A percentile compares a stretch with the other conserved stretches of the same genome.
phyloP scores from a whole-genome alignment of 2,329 filamentous ascomycete genomes.

The Pezicula carpinea region DNA sequence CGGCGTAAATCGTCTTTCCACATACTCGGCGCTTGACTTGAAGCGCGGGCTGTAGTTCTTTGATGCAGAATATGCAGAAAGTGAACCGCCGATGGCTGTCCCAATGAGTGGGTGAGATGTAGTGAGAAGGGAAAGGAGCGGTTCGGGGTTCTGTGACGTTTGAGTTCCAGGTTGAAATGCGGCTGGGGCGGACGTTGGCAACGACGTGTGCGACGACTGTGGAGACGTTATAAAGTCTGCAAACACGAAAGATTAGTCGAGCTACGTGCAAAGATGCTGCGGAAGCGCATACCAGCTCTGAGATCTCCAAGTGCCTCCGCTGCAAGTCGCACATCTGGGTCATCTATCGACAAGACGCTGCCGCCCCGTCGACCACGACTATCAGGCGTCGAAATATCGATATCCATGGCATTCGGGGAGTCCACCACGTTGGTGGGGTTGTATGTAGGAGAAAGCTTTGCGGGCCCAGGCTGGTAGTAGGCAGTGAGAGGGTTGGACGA shows the following conservation, averaged over 20 bases:
- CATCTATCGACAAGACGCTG: slow-evolving; percentile 45
- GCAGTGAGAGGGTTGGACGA: slow-evolving; percentile 29
- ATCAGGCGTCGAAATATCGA: slow-evolving; percentile 22
- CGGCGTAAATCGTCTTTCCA: slow-evolving; percentile 82
- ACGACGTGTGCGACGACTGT: slow-evolving; percentile 28
- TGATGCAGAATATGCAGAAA: slow-evolving; percentile 79
- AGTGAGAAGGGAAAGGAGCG: slow-evolving; percentile 79
- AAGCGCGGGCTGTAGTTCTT: slow-evolving; percentile 90
- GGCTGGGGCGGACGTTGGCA: slow-evolving; percentile 29
- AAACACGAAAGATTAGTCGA: slow-evolving; percentile 16
- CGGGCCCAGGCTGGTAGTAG: slow-evolving; percentile 28
- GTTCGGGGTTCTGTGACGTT: slow-evolving; percentile 53
- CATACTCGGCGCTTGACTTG: slow-evolving; percentile 83
- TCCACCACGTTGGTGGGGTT: slow-evolving; percentile 11
- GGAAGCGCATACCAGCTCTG: slow-evolving; percentile 55
- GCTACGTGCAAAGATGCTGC: slow-evolving; percentile 8
- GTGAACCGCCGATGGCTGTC: slow-evolving; percentile 76
- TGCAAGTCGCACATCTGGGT: slow-evolving; percentile 64
- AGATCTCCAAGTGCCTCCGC: slow-evolving; percentile 74
- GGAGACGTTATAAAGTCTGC: slow-evolving; percentile 65
- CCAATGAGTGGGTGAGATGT: slow-evolving; percentile 84
- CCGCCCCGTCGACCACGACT: slow-evolving; percentile 23
- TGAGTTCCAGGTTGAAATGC: slow-evolving; percentile 24
- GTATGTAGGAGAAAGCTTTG: slow-evolving; percentile 24
- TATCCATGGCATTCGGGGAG: slow-evolving; percentile 25